phyloP scores from a whole-genome alignment of 176 grass and related monocot genomes.

The Hsuehochloa calcarea region DNA sequence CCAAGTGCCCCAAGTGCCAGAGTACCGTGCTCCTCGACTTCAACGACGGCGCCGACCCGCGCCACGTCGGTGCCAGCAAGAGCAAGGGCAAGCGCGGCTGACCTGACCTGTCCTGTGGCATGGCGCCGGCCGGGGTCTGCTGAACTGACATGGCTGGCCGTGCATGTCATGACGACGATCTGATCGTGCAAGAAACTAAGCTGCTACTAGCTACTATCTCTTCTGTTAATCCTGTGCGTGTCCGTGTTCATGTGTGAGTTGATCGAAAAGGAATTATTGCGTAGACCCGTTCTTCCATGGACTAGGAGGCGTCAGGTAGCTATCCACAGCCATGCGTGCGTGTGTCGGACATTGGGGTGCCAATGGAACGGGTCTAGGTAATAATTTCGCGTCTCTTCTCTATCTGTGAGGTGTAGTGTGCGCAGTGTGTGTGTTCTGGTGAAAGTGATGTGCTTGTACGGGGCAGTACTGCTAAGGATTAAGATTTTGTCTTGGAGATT shows the following conservation, averaged over 20 bases:
- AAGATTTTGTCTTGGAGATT: conserved; percentile 48
- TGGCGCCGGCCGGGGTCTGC: background rate
- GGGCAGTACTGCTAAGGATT: conserved; percentile 35
- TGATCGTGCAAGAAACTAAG: background rate
- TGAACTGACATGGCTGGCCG: background rate
- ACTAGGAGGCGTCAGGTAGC: background rate
- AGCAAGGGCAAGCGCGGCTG: conserved; percentile 46
- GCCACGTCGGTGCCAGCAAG: conserved; percentile 16
- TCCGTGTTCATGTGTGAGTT: conserved; percentile 16
- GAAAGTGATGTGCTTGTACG: conserved; percentile 13
- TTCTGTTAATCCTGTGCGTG: background rate
- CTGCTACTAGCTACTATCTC: background rate
- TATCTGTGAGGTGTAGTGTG: background rate
- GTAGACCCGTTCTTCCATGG: conserved; percentile 60
- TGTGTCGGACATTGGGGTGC: conserved; percentile 26
- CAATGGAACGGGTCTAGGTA: conserved; percentile 75
- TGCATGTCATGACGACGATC: background rate
- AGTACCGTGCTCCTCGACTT: conserved; percentile 91
- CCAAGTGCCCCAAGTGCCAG: conserved; percentile 95
- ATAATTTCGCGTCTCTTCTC: conserved; percentile 44
- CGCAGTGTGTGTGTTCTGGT: background rate
- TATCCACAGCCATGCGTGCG: background rate
- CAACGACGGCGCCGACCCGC: conserved; percentile 40
- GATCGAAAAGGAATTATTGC: conserved; percentile 56
- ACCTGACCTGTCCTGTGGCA: background rate